Evolutionary conservation across 805 yeast genomes (phyloP), one percentile per base, ranked within the genome.

Genomic region (Candida glaebosa): DNA sequence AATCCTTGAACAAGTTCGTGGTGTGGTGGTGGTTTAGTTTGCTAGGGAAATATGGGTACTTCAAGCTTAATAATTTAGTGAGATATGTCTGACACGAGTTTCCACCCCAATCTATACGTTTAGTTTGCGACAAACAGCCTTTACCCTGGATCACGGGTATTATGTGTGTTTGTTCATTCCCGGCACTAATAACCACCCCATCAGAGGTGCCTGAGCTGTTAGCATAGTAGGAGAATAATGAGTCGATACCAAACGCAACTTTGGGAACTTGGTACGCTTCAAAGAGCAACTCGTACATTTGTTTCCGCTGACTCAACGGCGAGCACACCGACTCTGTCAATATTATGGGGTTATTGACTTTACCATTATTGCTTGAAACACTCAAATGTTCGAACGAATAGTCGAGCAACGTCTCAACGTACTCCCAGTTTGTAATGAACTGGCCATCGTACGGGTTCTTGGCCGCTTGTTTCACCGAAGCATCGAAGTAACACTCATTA

Each of bases 91-190:
- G 77, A 1, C 90, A 75, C 34, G 78, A 85, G 46, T 78, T 77
- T 8, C 96, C 98, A 45, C 98, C 98, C 87, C 93, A 87, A 56
- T 87, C 88, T 30, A 93, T 78, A 54, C 98, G 71, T 54, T 88
- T 89, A 6, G 89, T 69, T 43, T 82, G 83, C 19, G 75, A 65
- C 41, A 87, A 59, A 2, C 81, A 49, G 0, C 95, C 90, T 40
- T 68, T 67, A 0, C 89, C 88, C n/a, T 77, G 57, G 2, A 87
- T 48, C 2, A 91, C 87, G 0, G 99, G 99, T 14, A 91, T 79
- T 0, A 93, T 62, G 55, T 82, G 82, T 0, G 96, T 84, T 40
- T 87, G 76, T 52, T 90, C 93, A 60, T 87, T 75, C 3, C 96
- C 96, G 5, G 88, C 70, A 7, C 87, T 83, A 35, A 93, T 74